These are phyloP conservation scores for Hyaloscypha finlandica DNA, from an alignment of 495 filamentous ascomycete species.

Conservation along the genomic window DNA sequence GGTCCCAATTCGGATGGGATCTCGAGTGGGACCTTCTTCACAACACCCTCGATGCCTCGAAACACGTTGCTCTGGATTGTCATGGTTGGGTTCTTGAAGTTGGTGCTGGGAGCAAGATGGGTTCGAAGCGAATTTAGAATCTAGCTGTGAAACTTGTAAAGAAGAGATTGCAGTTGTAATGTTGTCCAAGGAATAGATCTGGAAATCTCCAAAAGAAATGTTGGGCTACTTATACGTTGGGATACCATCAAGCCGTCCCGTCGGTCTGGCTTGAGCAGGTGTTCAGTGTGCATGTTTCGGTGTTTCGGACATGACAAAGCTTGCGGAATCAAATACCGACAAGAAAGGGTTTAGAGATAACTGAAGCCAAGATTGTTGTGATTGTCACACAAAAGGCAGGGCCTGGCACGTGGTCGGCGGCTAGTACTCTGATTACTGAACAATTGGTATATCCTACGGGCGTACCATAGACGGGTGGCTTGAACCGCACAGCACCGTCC, in stretches of 20 bases:
- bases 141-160: too few species aligned
- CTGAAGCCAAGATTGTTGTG: background rate
- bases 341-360: background rate
- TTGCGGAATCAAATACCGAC: background rate
- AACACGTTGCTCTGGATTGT: conserved; percentile 2
- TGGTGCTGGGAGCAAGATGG: background rate
- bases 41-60: conserved; percentile 32
- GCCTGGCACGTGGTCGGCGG: background rate
- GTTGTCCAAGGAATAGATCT: too few species aligned
- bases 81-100: conserved; percentile 1
- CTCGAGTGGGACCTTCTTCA: conserved; percentile 35
- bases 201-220: background rate
- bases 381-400: background rate
- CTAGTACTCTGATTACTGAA: background rate
- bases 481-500: background rate
- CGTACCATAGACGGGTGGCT: background rate
- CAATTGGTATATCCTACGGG: background rate
- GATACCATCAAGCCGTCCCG: background rate
- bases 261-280: background rate
- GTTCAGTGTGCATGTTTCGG: background rate
- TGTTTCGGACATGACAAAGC: background rate
- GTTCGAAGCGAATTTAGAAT: too few species aligned
- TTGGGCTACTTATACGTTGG: background rate
- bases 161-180: too few species aligned
- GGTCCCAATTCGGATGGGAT: conserved; percentile 23